phyloP scores from a whole-genome alignment of 371 early-diverging fungal genomes.

The Haplosporangium sp. region DNA sequence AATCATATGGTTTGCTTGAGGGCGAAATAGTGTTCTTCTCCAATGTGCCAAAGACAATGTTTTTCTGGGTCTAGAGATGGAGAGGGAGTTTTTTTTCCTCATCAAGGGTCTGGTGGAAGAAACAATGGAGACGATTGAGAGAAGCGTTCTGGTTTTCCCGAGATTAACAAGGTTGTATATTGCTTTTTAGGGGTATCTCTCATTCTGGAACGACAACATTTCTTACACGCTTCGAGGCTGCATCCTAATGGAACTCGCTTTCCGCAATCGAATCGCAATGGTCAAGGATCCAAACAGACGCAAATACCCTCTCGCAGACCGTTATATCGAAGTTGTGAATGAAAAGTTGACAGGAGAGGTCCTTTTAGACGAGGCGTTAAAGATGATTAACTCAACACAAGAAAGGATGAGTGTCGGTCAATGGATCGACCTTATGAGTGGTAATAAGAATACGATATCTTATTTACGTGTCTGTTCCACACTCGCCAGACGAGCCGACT shows the following conservation, averaged over 20 bases:
- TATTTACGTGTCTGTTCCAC: neutral
- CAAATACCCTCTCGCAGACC: conserved; percentile 80
- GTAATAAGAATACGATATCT: conserved; percentile 59
- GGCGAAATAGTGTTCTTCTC: no score
- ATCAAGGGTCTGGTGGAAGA: no score
- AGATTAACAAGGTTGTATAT: neutral
- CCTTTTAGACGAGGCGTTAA: conserved; percentile 94
- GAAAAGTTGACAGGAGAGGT: conserved; percentile 91
- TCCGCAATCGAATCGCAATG: conserved; percentile 89
- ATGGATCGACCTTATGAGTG: conserved; percentile 98
- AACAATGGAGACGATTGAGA: neutral
- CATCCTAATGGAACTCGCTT: conserved; percentile 94
- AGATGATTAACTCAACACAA: conserved; percentile 79
- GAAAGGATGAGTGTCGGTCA: conserved; percentile 82
- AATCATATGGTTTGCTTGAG: no score
- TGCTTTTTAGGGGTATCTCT: conserved; percentile 83
- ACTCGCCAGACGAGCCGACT: neutral
- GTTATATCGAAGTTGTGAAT: conserved; percentile 87
- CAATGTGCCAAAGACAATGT: no score
- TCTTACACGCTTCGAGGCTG: conserved; percentile 95
- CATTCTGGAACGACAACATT: conserved; percentile 98
- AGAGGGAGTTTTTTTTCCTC: neutral
- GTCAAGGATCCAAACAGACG: conserved; percentile 87
- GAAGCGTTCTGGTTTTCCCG: neutral
- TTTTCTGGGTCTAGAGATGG: no score